phyloP scores from a whole-genome alignment of 768 basidiomycete genomes.

The Boletus sp. region DNA sequence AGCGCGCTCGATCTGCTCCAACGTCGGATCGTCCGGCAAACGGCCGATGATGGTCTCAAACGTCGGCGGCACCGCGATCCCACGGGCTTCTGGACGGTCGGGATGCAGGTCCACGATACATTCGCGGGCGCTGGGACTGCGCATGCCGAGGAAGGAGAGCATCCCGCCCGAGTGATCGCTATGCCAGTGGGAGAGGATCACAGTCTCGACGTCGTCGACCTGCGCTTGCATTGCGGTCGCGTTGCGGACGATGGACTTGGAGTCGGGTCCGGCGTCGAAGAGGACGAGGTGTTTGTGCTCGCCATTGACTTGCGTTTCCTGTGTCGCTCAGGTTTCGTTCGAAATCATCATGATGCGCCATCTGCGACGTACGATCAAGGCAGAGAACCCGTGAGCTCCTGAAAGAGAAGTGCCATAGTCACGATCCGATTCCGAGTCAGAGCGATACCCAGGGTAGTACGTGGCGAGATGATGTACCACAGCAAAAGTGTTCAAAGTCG shows the following conservation, averaged over 20 bases:
- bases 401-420: background rate
- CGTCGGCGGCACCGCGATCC: constrained; percentile 65
- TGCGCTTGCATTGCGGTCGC: constrained; percentile 56
- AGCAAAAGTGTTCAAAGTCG: constrained; percentile 71
- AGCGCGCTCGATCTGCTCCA: constrained; percentile 55
- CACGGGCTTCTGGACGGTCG: constrained; percentile 67
- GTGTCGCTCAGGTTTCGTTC: background rate
- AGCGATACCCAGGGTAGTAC: background rate
- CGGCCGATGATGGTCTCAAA: constrained; percentile 57
- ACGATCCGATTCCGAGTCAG: background rate
- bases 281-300: constrained; percentile 52
- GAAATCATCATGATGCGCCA: no score
- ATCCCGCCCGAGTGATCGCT: constrained; percentile 75
- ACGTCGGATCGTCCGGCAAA: constrained; percentile 69
- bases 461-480: constrained; percentile 41
- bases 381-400: constrained; percentile 87
- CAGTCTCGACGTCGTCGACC: constrained; percentile 52
- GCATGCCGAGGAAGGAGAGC: constrained; percentile 56
- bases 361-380: constrained; percentile 60
- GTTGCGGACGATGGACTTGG: constrained; percentile 72
- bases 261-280: constrained; percentile 86
- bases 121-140: constrained; percentile 27
- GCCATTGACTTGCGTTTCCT: constrained; percentile 59
- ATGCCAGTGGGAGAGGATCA: constrained; percentile 82
- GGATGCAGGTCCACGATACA: constrained; percentile 77